Base-by-base conservation (phyloP, 768 basidiomycete genomes). In the Hericium rajendrae region DNA sequence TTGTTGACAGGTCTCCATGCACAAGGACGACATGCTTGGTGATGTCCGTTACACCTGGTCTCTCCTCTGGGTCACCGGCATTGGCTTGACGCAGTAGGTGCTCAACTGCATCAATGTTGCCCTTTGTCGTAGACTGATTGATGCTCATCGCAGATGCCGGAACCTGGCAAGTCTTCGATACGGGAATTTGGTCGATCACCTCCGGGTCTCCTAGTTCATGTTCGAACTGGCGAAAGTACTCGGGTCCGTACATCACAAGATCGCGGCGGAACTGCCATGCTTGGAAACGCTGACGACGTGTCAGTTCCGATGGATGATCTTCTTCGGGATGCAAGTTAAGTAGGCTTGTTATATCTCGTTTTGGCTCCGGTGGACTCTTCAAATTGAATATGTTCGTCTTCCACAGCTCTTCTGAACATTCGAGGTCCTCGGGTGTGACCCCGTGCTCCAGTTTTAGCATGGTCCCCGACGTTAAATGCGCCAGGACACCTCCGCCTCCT, bases 341-440 rank as follows among this genome's bases (percentile, higher is more conserved):
- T 20, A 51, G 16, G 15, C 28, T 18, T 0, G 24, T 51, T 3
- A 28, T 48, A 13, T 38, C 18, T 40, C 1, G 53, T 46, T 39
- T 38, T 40, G 11, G 38, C 11, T 22, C 41, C 26, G 16, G 5
- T 15, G 1, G 15, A 0, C 49, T 20, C 2, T 38, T 38, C 40
- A 55, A 62, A 52, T 73, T 73, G 22, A 65, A 46, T 0, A 52
- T 40, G n/a, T 63, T 70, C 39, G 51, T 65, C 20, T 62, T 53
- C 74, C 74, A 76, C 11, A 76, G 61, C 37, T 70, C 61, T 3
- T 69, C 53, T 0, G 70, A 69, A 56, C 70, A 74, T 5, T 62
- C 52, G 2, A 77, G 62, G 56, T 75, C 68, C 1, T 66, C 57
- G 0, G 53, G 12, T 6, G 37, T 52, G 4, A 61, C 56, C 1